These are phyloP conservation scores for Aureobasidium leucospermi DNA, from an alignment of 2,329 filamentous ascomycete species.

Conservation along the genomic window DNA sequence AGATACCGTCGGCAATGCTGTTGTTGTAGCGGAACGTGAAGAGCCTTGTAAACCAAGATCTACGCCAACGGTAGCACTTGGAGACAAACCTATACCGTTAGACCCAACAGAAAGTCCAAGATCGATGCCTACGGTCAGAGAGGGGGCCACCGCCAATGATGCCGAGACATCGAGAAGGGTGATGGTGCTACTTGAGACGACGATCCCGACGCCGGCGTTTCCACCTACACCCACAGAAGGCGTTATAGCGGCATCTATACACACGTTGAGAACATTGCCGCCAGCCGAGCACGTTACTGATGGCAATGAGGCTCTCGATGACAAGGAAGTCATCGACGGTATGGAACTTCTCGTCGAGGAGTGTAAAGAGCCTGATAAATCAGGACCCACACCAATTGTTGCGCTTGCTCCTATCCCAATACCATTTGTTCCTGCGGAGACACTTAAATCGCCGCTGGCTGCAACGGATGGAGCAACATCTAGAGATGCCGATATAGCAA, in stretches of 20 bases:
- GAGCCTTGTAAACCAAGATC: background rate
- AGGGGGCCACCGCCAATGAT: background rate
- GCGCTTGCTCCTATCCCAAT: background rate
- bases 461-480: background rate
- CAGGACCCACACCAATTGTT: background rate
- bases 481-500: background rate
- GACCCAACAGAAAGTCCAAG: background rate
- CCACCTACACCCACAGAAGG: background rate
- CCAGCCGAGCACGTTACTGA: background rate
- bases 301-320: no score
- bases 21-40: no score
- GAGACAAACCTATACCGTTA: background rate
- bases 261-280: background rate
- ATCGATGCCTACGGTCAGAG: background rate
- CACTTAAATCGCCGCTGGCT: background rate
- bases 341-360: background rate
- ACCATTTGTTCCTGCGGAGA: background rate
- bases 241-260: background rate
- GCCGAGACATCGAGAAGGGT: background rate
- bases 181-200: background rate
- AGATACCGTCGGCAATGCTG: background rate
- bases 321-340: background rate
- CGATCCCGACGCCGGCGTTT: background rate
- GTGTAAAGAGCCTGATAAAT: background rate
- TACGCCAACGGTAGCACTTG: background rate